Evolutionary conservation across 192 early-diverging fungal species (phyloP).

Genomic region (Dissophora globulifera): DNA sequence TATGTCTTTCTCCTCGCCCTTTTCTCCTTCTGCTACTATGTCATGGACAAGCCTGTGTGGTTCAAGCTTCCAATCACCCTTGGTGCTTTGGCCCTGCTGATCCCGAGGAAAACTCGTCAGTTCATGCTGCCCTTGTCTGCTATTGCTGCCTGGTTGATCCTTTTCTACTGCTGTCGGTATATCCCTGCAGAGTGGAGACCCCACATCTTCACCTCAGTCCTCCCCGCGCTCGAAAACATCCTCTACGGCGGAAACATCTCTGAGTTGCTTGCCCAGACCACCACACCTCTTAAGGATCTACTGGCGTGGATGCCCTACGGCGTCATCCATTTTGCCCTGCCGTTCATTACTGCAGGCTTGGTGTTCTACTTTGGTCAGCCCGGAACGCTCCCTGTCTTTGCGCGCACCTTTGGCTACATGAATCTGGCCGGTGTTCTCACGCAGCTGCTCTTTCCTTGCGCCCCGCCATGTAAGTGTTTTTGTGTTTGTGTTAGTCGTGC

Average conservation of each 20-base stretch:
- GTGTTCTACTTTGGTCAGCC: constrained; percentile 64
- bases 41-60: constrained; percentile 54
- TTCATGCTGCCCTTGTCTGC: constrained; percentile 63
- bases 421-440: constrained; percentile 77
- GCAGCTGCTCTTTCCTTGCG: constrained; percentile 71
- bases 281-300: constrained; percentile 65
- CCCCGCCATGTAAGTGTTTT: constrained; percentile 70
- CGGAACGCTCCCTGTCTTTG: constrained; percentile 62
- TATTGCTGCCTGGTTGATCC: constrained; percentile 68
- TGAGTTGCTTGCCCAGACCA: constrained; percentile 64
- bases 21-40: constrained; percentile 49
- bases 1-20: constrained; percentile 57
- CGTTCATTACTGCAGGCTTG: constrained; percentile 62
- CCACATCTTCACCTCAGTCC: constrained; percentile 70
- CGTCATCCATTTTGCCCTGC: constrained; percentile 77
- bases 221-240: constrained; percentile 73
- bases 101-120: constrained; percentile 56
- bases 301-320: constrained; percentile 79
- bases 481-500: not conserved
- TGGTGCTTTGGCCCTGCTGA: constrained; percentile 32
- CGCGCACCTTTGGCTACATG: constrained; percentile 71
- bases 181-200: constrained; percentile 63
- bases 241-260: constrained; percentile 75
- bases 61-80: constrained; percentile 50
- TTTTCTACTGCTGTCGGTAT: constrained; percentile 66